Percentiles rank a stretch among this genome's conserved stretches.
These are phyloP conservation scores for Aureobasidium sp. DNA, from an alignment of 2,329 filamentous ascomycete species.

Conservation along the genomic window DNA sequence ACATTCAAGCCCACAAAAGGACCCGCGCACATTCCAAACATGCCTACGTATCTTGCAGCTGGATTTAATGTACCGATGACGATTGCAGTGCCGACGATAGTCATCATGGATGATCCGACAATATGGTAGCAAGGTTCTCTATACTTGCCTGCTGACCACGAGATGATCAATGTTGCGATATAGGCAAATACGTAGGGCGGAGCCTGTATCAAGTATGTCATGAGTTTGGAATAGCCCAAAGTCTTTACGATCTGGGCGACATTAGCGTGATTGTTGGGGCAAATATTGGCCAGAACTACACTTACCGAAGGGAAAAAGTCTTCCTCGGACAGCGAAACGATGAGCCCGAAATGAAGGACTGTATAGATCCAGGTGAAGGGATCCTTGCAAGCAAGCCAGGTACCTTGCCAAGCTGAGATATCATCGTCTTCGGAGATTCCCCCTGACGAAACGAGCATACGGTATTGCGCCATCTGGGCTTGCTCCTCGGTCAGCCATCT, in stretches of 20 bases:
- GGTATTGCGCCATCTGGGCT: constrained; percentile 28
- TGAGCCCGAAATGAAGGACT: background rate
- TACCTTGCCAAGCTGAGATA: constrained; percentile 32
- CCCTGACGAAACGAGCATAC: constrained; percentile 42
- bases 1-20: background rate
- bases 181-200: constrained; percentile 27
- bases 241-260: constrained; percentile 27
- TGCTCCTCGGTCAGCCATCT: constrained; percentile 21
- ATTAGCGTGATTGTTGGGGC: background rate
- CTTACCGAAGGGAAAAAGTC: background rate
- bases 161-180: background rate
- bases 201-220: constrained; percentile 27
- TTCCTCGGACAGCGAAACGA: background rate
- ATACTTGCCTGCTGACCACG: background rate
- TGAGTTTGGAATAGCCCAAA: constrained; percentile 29
- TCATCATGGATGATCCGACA: background rate
- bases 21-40: background rate
- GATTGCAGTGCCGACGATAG: background rate
- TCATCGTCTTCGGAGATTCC: constrained; percentile 35
- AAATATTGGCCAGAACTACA: background rate
- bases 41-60: background rate
- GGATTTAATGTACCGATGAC: background rate
- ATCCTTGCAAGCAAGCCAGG: constrained; percentile 42
- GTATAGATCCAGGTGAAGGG: constrained; percentile 42
- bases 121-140: background rate